phyloP scores from a whole-genome alignment of 768 basidiomycete species.

The Boletus vinaceobasis region DNA sequence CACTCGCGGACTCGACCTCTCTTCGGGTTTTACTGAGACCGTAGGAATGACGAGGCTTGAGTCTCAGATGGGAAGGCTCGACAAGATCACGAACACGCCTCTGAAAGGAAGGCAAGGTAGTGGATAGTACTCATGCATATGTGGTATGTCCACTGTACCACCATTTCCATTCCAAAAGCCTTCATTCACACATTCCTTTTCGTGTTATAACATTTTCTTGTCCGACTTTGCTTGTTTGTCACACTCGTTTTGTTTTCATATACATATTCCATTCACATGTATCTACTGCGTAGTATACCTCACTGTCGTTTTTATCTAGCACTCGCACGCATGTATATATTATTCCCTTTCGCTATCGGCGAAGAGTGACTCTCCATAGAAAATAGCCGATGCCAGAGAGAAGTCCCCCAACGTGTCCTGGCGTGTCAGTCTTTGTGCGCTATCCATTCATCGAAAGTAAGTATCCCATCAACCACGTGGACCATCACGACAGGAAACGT shows the following conservation, averaged over 20 bases:
- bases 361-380: slow-evolving; percentile 28
- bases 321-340: slow-evolving; percentile 5
- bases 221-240: slow-evolving; percentile 1
- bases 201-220: slow-evolving; percentile 1
- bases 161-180: not conserved
- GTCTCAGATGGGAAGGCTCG: slow-evolving; percentile 77
- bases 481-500: slow-evolving; percentile 5
- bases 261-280: slow-evolving; percentile 9
- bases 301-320: slow-evolving; percentile 4
- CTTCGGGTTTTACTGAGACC: slow-evolving; percentile 29
- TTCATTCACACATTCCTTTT: not conserved
- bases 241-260: slow-evolving; percentile 15
- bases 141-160: not conserved
- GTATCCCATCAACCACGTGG: not conserved
- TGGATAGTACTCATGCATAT: not conserved
- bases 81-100: slow-evolving; percentile 76
- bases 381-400: slow-evolving; percentile 59
- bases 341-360: slow-evolving; percentile 17
- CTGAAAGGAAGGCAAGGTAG: slow-evolving; percentile 32
- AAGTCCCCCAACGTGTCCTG: slow-evolving; percentile 69
- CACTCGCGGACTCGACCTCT: slow-evolving; percentile 49
- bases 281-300: slow-evolving; percentile 8
- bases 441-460: slow-evolving; percentile 23
- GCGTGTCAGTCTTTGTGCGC: slow-evolving; percentile 53
- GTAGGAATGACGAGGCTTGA: slow-evolving; percentile 66